Evolutionary conservation across 2,329 filamentous ascomycete genomes (phyloP).

Genomic region (Cladosporium sp.): DNA sequence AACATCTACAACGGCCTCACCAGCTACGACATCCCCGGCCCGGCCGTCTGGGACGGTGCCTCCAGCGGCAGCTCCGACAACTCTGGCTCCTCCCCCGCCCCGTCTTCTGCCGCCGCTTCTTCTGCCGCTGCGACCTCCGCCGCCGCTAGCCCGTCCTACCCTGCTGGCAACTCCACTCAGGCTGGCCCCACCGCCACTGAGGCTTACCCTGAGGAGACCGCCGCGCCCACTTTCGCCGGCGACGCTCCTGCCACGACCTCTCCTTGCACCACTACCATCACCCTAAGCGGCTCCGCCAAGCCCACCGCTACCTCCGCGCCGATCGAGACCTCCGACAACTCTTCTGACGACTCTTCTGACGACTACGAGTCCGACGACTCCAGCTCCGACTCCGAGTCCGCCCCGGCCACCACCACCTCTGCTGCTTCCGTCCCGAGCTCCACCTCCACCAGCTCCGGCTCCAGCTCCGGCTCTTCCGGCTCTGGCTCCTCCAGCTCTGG

Average conservation of each 20-base stretch:
- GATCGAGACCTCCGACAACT: not conserved
- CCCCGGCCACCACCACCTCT: conserved; percentile 13
- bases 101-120: conserved; percentile 9
- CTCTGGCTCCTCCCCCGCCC: conserved; percentile 8
- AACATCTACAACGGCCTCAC: conserved; percentile 48
- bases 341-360: not conserved
- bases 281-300: conserved; percentile 18
- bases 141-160: not conserved
- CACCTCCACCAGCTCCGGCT: conserved; percentile 8
- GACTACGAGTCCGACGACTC: conserved; percentile 2
- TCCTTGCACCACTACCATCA: conserved; percentile 13
- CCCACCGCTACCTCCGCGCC: conserved; percentile 7
- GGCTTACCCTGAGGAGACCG: conserved; percentile 2
- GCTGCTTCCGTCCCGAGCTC: conserved; percentile 15
- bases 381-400: not conserved
- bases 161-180: not conserved
- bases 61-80: conserved; percentile 2
- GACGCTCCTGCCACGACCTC: not conserved
- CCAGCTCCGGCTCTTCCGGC: conserved; percentile 7
- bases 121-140: conserved; percentile 5
- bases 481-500: conserved; percentile 7
- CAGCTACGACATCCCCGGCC: conserved; percentile 46
- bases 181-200: not conserved
- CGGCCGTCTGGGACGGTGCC: conserved; percentile 24
- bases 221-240: conserved; percentile 4